Percentiles rank a stretch among this genome's conserved stretches.
Evolutionary conservation across 345 rosid genomes (phyloP).

Genomic region (Nasturtium officinale): DNA sequence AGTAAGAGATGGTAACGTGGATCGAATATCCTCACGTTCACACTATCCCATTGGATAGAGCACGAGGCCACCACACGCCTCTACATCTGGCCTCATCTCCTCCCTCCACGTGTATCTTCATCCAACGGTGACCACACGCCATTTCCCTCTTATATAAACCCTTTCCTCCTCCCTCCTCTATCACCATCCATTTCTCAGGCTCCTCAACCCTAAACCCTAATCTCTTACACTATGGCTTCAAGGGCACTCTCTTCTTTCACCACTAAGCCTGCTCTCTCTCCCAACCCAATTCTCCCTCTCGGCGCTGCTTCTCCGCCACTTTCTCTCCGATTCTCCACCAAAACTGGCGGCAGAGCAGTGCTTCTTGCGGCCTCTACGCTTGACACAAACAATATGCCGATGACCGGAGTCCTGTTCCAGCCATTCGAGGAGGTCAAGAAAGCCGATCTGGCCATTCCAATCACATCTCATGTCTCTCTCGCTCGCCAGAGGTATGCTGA

Average conservation of each 20-base stretch:
- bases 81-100: conserved; percentile 28
- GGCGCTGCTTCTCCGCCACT: conserved; percentile 21
- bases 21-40: conserved; percentile 36
- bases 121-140: conserved; percentile 54
- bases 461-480: conserved; percentile 54
- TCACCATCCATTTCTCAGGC: neutral
- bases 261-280: conserved; percentile 8
- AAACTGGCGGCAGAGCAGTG: conserved; percentile 15
- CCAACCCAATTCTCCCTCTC: conserved; percentile 26
- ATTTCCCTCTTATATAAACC: conserved; percentile 20
- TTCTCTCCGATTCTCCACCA: conserved; percentile 17
- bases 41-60: conserved; percentile 40
- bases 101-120: conserved; percentile 31
- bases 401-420: conserved; percentile 68
- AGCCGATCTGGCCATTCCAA: conserved; percentile 56
- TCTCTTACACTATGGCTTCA: conserved; percentile 24
- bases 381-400: conserved; percentile 37
- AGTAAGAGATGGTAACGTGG: conserved; percentile 39
- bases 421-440: conserved; percentile 84
- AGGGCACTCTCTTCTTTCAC: conserved; percentile 29
- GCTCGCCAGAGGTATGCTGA: conserved; percentile 66
- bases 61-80: conserved; percentile 79
- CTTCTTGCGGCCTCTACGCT: conserved; percentile 44
- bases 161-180: neutral
- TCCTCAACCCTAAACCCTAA: neutral